Evolutionary conservation across 177 flowering plant genomes (phyloP).

Genomic region (Vitis hybrid): DNA sequence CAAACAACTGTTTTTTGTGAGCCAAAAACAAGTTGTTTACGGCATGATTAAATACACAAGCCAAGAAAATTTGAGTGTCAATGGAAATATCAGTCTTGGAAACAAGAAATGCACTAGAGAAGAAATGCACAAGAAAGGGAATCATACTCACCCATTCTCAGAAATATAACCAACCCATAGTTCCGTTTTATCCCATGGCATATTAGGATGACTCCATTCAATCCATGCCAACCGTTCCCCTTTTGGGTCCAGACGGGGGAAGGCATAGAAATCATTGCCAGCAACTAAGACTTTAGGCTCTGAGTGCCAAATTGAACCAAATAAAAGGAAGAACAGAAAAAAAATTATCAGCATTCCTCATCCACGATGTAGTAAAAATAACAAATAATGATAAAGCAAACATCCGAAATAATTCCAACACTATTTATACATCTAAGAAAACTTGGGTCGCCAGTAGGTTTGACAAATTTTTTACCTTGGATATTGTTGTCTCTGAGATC

Average conservation of each 20-base stretch:
- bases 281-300: slow-evolving; percentile 74
- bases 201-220: slow-evolving; percentile 92
- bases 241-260: slow-evolving; percentile 74
- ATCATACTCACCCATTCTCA: slow-evolving; percentile 66
- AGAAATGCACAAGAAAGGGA: neutral
- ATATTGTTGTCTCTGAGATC: slow-evolving; percentile 32
- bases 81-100: neutral
- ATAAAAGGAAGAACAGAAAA: neutral
- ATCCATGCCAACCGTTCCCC: slow-evolving; percentile 89
- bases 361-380: neutral
- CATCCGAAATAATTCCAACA: neutral
- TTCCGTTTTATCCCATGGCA: slow-evolving; percentile 97
- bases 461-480: slow-evolving; percentile 45
- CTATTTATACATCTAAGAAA: neutral
- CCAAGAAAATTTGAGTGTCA: neutral
- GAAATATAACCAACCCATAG: slow-evolving; percentile 93
- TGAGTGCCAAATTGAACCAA: slow-evolving; percentile 28
- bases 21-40: no score
- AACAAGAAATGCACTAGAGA: neutral
- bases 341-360: neutral
- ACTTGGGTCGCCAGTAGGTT: no score
- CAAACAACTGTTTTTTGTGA: no score
- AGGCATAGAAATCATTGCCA: slow-evolving; percentile 96
- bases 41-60: no score
- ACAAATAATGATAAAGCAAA: neutral